These are phyloP conservation scores for Lagerstroemia speciosa DNA, from an alignment of 345 rosid species.

Conservation along the genomic window DNA sequence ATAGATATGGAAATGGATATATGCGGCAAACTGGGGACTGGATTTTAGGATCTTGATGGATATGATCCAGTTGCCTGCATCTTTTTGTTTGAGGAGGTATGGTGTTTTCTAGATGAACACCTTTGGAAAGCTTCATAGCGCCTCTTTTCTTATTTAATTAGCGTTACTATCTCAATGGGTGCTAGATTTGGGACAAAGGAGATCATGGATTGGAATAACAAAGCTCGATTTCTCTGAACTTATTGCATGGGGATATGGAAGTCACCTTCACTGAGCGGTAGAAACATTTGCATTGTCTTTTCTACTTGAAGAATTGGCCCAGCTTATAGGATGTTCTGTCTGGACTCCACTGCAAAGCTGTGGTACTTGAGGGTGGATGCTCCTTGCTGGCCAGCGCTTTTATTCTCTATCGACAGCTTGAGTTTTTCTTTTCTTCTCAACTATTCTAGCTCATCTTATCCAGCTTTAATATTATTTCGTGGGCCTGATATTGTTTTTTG, in stretches of 20 bases:
- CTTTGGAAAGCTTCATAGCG: constrained; percentile 47
- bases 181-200: constrained; percentile 84
- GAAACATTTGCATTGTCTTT: constrained; percentile 39
- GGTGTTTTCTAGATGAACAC: constrained; percentile 70
- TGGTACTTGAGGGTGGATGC: constrained; percentile 55
- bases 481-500: constrained; percentile 5
- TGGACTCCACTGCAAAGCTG: constrained; percentile 46
- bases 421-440: constrained; percentile 18
- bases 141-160: constrained; percentile 44
- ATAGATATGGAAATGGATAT: constrained; percentile 75
- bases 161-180: constrained; percentile 55
- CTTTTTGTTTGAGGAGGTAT: constrained; percentile 85
- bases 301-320: constrained; percentile 41
- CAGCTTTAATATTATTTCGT: constrained; percentile 17
- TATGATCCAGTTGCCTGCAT: constrained; percentile 73
- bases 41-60: constrained; percentile 83
- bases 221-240: constrained; percentile 59
- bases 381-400: constrained; percentile 36
- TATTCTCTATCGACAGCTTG: constrained; percentile 8
- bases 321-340: constrained; percentile 50
- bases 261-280: constrained; percentile 53
- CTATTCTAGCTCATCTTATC: constrained; percentile 20
- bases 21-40: constrained; percentile 82
- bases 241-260: constrained; percentile 61
- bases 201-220: constrained; percentile 61